These are phyloP conservation scores for Danielia reshetovae DNA, from an alignment of 805 yeast species.

Conservation along the genomic window DNA sequence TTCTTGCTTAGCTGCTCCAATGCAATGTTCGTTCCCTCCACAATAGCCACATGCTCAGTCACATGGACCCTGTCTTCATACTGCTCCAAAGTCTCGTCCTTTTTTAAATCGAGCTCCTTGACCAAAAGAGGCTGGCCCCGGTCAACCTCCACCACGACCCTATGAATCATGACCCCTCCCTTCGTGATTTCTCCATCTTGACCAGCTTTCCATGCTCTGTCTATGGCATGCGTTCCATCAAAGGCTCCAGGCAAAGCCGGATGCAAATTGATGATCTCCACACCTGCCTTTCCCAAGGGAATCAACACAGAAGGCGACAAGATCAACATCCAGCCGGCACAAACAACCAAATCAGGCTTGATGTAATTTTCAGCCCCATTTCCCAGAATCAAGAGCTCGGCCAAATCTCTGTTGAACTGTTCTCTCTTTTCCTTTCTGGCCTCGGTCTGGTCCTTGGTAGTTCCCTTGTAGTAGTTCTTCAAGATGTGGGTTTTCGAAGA, in stretches of 20 bases:
- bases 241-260: slow-evolving; percentile 97
- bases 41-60: slow-evolving; percentile 86
- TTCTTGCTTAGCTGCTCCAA: slow-evolving; percentile 33
- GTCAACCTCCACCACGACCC: slow-evolving; percentile 94
- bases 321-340: slow-evolving; percentile 99
- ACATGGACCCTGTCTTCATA: slow-evolving; percentile 82
- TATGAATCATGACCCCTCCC: slow-evolving; percentile 96
- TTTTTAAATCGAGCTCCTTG: slow-evolving; percentile 64
- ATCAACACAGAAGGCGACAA: slow-evolving; percentile 71
- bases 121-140: slow-evolving; percentile 87
- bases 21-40: slow-evolving; percentile 78
- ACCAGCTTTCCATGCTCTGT: slow-evolving; percentile 93
- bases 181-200: slow-evolving; percentile 70
- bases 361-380: slow-evolving; percentile 36
- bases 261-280: slow-evolving; percentile 88
- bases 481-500: slow-evolving; percentile 72
- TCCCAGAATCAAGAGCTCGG: slow-evolving; percentile 58
- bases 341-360: slow-evolving; percentile 82
- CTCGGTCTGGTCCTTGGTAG: slow-evolving; percentile 63
- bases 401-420: slow-evolving; percentile 74
- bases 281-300: slow-evolving; percentile 54
- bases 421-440: slow-evolving; percentile 61
- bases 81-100: slow-evolving; percentile 71
- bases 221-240: slow-evolving; percentile 96
- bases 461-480: slow-evolving; percentile 67